A percentile compares a stretch with the other conserved stretches of the same genome.
phyloP scores from a whole-genome alignment of 257 asterid species.

The Ocimum tenuiflorum region DNA sequence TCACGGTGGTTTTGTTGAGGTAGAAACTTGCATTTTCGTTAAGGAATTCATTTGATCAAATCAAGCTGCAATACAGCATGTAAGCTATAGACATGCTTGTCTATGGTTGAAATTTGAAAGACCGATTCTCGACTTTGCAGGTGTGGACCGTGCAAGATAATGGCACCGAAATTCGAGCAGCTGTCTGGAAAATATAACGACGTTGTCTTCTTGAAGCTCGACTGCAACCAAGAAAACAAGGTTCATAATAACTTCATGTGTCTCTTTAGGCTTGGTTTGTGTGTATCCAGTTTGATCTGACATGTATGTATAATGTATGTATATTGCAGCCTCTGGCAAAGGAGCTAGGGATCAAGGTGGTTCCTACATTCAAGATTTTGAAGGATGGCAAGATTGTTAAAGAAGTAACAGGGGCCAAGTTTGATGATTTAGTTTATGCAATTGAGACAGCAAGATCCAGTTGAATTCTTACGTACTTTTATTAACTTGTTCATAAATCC shows the following conservation, averaged over 20 bases:
- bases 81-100: background rate
- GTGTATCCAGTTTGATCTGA: background rate
- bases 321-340: conserved; percentile 62
- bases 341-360: conserved; percentile 85
- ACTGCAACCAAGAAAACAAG: conserved; percentile 89
- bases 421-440: conserved; percentile 58
- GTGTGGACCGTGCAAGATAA: conserved; percentile 95
- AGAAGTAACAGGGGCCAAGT: conserved; percentile 84
- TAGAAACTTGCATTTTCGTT: background rate
- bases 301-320: background rate
- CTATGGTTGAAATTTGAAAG: background rate
- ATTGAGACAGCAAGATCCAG: conserved; percentile 48
- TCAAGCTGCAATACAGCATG: background rate
- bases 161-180: conserved; percentile 67
- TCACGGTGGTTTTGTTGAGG: background rate
- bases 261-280: background rate
- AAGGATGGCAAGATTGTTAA: conserved; percentile 56
- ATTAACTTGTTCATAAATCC: conserved; percentile 40
- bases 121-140: conserved; percentile 27
- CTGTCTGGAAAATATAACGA: conserved; percentile 57
- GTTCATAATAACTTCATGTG: conserved; percentile 19
- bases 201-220: conserved; percentile 81
- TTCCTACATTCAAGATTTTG: conserved; percentile 86
- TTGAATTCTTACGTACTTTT: conserved; percentile 15
- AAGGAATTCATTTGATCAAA: background rate